Evolutionary conservation across 2,329 filamentous ascomycete genomes (phyloP), one percentile per base, ranked within the genome.

Genomic region (Chaetomiaceae sp.): DNA sequence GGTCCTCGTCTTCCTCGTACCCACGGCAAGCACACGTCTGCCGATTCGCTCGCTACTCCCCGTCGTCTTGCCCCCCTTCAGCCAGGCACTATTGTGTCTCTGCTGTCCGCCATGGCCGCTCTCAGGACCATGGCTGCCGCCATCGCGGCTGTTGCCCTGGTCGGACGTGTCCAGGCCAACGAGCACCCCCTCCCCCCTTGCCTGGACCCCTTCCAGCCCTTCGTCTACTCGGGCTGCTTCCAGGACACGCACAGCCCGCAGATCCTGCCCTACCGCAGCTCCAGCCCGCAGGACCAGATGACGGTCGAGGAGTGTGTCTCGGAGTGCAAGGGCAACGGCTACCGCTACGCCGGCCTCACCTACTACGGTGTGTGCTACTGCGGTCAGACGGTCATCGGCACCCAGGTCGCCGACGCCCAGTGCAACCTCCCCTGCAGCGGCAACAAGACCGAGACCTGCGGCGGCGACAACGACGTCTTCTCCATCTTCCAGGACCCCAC

Each of bases 401-500:
- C 76, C 56, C 68, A 68, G 52, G 60, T 83, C 14, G 59, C 67
- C 3, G 69, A 72, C 17, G 66, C 73, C 14, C 68, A 78, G 30
- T 84, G 83, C 56, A 78, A 70, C 59, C 77, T 79, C 45, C 65
- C 74, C 9, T 74, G 79, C 60, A 72, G 62, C 22, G 69, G 69
- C 32, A 68, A 75, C 66, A 62, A 59, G 33, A 55, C 57, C n/a
- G 48, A 73, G 58, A 64, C 50, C 20, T 78, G 75, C 50, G 75
- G 75, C 44, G 71, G 73, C 17, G 64, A 70, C 45, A 63, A 66
- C 8, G 56, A 66, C 8, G 56, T 62, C 24, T 69, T 79, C 49
- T 74, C 73, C 2, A 49, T 74, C 56, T 76, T 66, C 57, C 63
- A 71, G 56, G 73, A 76, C 40, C 66, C 71, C 4, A 75, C 71